phyloP scores from a whole-genome alignment of 2,329 filamentous ascomycete species.

The Cadophora luteo-olivacea region DNA sequence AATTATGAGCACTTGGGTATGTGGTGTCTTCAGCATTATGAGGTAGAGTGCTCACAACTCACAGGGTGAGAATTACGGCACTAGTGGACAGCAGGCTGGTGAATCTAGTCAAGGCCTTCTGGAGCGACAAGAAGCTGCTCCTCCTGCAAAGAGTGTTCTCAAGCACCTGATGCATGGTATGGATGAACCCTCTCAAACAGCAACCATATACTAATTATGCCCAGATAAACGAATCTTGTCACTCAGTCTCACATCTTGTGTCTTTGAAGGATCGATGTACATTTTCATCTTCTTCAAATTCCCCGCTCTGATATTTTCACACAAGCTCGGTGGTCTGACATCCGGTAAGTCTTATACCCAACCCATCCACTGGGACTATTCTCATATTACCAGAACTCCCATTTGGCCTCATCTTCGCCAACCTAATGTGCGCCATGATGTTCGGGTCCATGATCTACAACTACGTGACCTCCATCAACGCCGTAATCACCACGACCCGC shows the following conservation, averaged over 20 bases:
- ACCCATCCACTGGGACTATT: neutral
- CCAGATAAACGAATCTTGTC: slow-evolving; percentile 55
- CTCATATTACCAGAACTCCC: slow-evolving; percentile 29
- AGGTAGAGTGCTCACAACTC: neutral
- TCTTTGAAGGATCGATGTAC: slow-evolving; percentile 67
- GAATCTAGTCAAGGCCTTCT: slow-evolving; percentile 14
- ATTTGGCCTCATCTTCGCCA: slow-evolving; percentile 60
- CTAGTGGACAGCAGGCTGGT: slow-evolving; percentile 27
- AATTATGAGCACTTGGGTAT: slow-evolving; percentile 56
- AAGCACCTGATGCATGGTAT: slow-evolving; percentile 26
- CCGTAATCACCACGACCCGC: slow-evolving; percentile 27
- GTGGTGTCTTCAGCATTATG: slow-evolving; percentile 29
- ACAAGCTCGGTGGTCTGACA: slow-evolving; percentile 43
- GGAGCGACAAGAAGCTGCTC: slow-evolving; percentile 14
- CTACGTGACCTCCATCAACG: slow-evolving; percentile 26
- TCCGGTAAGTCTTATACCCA: slow-evolving; percentile 45
- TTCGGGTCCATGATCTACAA: slow-evolving; percentile 61
- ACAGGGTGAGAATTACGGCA: slow-evolving; percentile 57
- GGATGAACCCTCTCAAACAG: neutral
- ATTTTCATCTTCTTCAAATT: slow-evolving; percentile 68
- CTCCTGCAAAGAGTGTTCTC: slow-evolving; percentile 28
- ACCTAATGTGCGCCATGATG: slow-evolving; percentile 65
- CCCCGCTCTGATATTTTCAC: slow-evolving; percentile 54
- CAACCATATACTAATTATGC: slow-evolving; percentile 12
- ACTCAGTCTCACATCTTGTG: slow-evolving; percentile 57